A percentile compares a stretch with the other conserved stretches of the same genome.
phyloP scores from a whole-genome alignment of 768 basidiomycete genomes.

The Boletus pseudopeckii region DNA sequence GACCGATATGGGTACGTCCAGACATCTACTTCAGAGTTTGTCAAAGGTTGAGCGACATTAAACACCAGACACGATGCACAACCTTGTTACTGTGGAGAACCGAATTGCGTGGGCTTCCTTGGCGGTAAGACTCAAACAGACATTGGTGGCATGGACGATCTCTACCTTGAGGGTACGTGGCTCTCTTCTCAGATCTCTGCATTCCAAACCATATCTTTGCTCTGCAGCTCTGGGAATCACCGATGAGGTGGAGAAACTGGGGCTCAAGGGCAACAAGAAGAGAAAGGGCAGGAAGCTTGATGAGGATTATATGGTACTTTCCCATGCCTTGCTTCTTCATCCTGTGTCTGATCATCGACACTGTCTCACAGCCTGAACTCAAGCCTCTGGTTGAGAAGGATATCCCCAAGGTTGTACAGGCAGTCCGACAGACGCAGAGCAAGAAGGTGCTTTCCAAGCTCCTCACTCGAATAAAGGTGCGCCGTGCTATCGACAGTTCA shows the following conservation, averaged over 20 bases:
- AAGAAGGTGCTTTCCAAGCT: conserved; percentile 79
- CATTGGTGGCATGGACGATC: conserved; percentile 88
- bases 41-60: neutral
- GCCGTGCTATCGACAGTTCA: neutral
- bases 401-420: conserved; percentile 88
- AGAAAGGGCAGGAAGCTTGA: conserved; percentile 91
- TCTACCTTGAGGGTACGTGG: conserved; percentile 80
- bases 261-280: conserved; percentile 84
- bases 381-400: conserved; percentile 75
- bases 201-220: neutral
- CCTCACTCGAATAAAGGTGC: conserved; percentile 79
- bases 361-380: conserved; percentile 58
- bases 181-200: neutral
- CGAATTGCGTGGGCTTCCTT: conserved; percentile 92
- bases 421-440: conserved; percentile 83
- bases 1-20: conserved; percentile 90
- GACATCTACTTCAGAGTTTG: neutral
- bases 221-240: conserved; percentile 83
- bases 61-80: conserved; percentile 83
- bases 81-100: conserved; percentile 90
- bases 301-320: conserved; percentile 82
- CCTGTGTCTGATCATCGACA: neutral
- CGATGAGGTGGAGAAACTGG: conserved; percentile 81
- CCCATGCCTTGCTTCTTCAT: neutral
- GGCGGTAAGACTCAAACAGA: conserved; percentile 99